A percentile compares a stretch with the other conserved stretches of the same genome.
Conservation (phyloP, 2,329 filamentous ascomycete genomes). For the Hypoxylon sp. region DNA sequence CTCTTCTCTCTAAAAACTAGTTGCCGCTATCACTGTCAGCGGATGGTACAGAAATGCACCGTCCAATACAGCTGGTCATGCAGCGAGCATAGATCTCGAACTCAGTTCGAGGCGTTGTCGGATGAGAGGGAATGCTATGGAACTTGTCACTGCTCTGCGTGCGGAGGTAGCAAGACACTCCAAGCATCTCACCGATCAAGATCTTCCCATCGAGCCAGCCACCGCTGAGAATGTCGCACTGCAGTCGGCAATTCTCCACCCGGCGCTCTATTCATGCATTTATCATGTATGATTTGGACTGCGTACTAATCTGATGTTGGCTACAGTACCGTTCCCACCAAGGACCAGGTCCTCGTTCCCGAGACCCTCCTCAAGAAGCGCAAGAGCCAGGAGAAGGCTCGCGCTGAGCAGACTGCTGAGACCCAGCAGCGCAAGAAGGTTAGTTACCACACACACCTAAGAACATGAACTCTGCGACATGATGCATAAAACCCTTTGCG, state of each 20-base stretch:
- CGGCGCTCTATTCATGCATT: constrained; percentile 74
- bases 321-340: constrained; percentile 85
- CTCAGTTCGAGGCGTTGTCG: constrained; percentile 74
- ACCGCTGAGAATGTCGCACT: constrained; percentile 90
- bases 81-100: constrained; percentile 56
- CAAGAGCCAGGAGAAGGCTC: constrained; percentile 99
- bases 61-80: constrained; percentile 42
- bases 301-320: constrained; percentile 77
- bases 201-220: constrained; percentile 80
- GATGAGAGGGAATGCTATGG: constrained; percentile 64
- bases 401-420: constrained; percentile 83
- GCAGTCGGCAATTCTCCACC: constrained; percentile 90
- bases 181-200: constrained; percentile 78
- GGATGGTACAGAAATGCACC: constrained; percentile 42
- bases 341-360: constrained; percentile 91
- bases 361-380: constrained; percentile 99
- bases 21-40: constrained; percentile 60
- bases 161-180: constrained; percentile 28
- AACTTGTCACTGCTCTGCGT: constrained; percentile 13
- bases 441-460: constrained; percentile 53
- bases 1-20: constrained; percentile 80
- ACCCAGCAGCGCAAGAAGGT: constrained; percentile 91
- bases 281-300: constrained; percentile 67
- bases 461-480: constrained; percentile 58
- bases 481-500: constrained; percentile 90